Base-by-base conservation (phyloP, 305 asterid species). In the Solanum chacoense region DNA sequence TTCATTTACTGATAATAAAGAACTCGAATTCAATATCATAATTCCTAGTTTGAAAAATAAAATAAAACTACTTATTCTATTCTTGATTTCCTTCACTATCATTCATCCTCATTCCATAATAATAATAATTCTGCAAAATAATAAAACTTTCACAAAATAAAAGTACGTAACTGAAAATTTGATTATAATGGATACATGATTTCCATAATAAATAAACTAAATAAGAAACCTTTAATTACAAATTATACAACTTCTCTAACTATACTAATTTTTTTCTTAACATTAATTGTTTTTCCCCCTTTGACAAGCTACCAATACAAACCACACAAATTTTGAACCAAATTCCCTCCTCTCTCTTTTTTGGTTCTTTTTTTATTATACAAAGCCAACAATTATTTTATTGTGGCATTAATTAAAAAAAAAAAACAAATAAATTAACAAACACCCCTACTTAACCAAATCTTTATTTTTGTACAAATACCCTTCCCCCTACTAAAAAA, bases 321-420 rank as follows among this genome's bases (percentile, higher is more conserved):
- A 65, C 85, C 78, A 89, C 87, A 90, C 90, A 91, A 88, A 32
- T 31, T 8, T 12, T 69, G 38, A 74, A 85, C 88, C 28, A 84
- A 34, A 71, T 26, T 29, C 28, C 20, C 12, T 36, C 38, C 18
- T 59, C 24, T 10, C 16, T 10, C 9, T 28, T 76, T 55, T n/a
- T 65, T 28, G 11, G 69, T 59, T 55, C 24, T 55, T 32, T n/a
- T 65, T 34, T 77, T 4, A 11, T 35, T 87, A 40, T 10, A 78
- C 73, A 65, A 76, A 85, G 88, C 89, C 90, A 85, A 87, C 63
- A 59, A 83, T 50, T 45, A 29, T 83, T 20, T 85, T 45, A 42
- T 67, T 83, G 88, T 35, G 32, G 79, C 73, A 88, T 85, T 81
- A 81, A 83, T 74, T 12, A 79, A 87, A 65, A 36, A 35, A 36